Evolutionary conservation across 2,329 filamentous ascomycete genomes (phyloP).

Genomic region (Fusarium torreyae): DNA sequence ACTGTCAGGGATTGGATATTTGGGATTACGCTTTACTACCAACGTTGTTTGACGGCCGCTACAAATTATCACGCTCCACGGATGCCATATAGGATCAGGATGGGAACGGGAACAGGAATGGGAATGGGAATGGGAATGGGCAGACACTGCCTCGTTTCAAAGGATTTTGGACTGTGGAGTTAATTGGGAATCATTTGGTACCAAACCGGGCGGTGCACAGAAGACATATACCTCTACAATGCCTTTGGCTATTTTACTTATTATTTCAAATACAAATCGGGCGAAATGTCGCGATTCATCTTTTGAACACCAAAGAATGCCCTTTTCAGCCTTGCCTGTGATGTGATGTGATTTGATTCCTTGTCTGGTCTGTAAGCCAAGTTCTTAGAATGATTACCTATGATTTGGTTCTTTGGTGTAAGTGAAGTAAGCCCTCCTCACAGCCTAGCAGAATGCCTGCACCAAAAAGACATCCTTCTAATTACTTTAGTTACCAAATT

Average conservation of each 20-base stretch:
- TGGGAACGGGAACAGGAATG: background rate
- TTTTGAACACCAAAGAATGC: slow-evolving; percentile 1
- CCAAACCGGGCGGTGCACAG: slow-evolving; percentile 14
- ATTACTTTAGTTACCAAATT: slow-evolving; percentile 32
- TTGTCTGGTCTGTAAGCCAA: slow-evolving; percentile 1
- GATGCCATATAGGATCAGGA: slow-evolving; percentile 36
- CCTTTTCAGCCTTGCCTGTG: slow-evolving; percentile 6
- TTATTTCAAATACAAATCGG: slow-evolving; percentile 24
- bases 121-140: slow-evolving; percentile 5
- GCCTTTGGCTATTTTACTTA: background rate
- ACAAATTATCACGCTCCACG: slow-evolving; percentile 35
- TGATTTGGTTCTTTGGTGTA: background rate
- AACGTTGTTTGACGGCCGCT: slow-evolving; percentile 38
- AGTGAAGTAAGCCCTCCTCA: slow-evolving; percentile 24
- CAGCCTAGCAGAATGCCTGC: slow-evolving; percentile 37
- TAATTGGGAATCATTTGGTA: slow-evolving; percentile 32
- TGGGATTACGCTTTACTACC: slow-evolving; percentile 29
- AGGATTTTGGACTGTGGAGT: slow-evolving; percentile 38
- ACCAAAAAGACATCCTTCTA: slow-evolving; percentile 1
- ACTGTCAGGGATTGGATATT: slow-evolving; percentile 22
- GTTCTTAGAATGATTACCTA: background rate
- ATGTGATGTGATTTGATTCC: background rate
- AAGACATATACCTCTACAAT: slow-evolving; percentile 23
- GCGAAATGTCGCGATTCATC: slow-evolving; percentile 12
- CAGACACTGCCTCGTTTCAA: slow-evolving; percentile 45